Base-by-base conservation (phyloP, 352 stramenopile species). In the Phytophthora uliginosa region DNA sequence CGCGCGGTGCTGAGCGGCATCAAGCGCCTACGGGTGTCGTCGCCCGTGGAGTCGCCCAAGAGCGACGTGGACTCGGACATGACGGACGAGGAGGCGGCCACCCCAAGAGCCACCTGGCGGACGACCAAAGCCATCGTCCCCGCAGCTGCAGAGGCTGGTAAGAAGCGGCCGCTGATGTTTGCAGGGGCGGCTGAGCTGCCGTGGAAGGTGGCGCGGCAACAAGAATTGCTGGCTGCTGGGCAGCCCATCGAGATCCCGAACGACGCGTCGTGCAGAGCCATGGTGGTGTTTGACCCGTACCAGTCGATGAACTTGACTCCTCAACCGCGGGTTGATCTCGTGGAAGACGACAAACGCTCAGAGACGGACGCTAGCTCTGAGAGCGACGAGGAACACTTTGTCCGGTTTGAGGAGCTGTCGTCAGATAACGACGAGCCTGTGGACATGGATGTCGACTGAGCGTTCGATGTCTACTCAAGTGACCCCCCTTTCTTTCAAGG, bases 381-480 rank as follows among this genome's bases (percentile, higher is more conserved):
- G 31, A 78, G 63, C 33, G 76, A 82, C 22, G 67, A 82, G n/a
- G 69, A 85, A 28, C 47, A 60, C 10, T 84, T 83, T 52, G 79
- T 93, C 34, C 84, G 87, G 8, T 94, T 94, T 24, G 87, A 94
- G 73, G 87, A 94, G 57, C 77, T 94, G 28, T 53, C 79, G 5
- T 79, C 86, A 17, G 85, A 95, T 40, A 86, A 90, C 7, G 74
- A 88, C 26, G 85, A 88, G 51, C 79, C 84, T 1, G 89, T 94
- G 76, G 88, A 95, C 42, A 93, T 94, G 87, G 88, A 95, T 33
- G 71, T 95, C 26, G 88, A 95, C 63, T 93, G 73, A 76, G 31
- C 7, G 24, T 3, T 42, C 26, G n/a, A 8, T 12, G 18, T 26
- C 3, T 28, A 34, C 56, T 31, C 22, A 74, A 61, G 22, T 38